A percentile compares a stretch with the other conserved stretches of the same genome.
Evolutionary conservation across 768 basidiomycete genomes (phyloP).

Genomic region (Hericium alpestre): DNA sequence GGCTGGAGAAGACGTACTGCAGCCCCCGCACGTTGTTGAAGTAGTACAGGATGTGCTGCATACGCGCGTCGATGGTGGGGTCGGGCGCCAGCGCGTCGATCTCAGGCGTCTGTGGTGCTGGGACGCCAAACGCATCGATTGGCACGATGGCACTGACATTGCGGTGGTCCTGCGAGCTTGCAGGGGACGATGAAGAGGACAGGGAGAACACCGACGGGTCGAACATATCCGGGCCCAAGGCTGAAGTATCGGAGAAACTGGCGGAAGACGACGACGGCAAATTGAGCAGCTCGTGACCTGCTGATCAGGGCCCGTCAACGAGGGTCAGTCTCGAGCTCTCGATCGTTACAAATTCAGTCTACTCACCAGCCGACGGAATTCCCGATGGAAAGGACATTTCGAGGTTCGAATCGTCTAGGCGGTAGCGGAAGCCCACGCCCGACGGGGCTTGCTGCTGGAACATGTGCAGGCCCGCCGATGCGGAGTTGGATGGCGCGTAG

Average conservation of each 20-base stretch:
- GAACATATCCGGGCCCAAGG: background rate
- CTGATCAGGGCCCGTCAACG: background rate
- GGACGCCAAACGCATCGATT: slow-evolving; percentile 7
- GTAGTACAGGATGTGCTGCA: slow-evolving; percentile 48
- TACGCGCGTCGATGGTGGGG: slow-evolving; percentile 8
- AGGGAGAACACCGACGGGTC: background rate
- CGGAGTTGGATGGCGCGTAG: background rate
- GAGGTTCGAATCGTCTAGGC: slow-evolving; percentile 5
- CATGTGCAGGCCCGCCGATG: background rate
- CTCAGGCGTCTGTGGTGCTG: background rate
- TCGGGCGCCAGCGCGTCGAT: slow-evolving; percentile 9
- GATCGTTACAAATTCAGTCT: background rate
- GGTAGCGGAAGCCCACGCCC: slow-evolving; percentile 6
- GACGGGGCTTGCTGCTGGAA: background rate
- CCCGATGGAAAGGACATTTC: slow-evolving; percentile 11
- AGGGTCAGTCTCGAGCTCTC: slow-evolving; percentile 6
- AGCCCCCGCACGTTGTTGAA: slow-evolving; percentile 60
- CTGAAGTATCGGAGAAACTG: background rate
- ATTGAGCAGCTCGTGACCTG: background rate
- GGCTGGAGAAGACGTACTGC: slow-evolving; percentile 57
- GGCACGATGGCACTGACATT: background rate
- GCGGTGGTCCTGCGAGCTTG: background rate
- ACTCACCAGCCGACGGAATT: background rate
- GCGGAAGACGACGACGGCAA: background rate
- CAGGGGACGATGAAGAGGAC: background rate